Base-by-base conservation (phyloP, 2,329 filamentous ascomycete species). In the Curvularia hawaiiensis region DNA sequence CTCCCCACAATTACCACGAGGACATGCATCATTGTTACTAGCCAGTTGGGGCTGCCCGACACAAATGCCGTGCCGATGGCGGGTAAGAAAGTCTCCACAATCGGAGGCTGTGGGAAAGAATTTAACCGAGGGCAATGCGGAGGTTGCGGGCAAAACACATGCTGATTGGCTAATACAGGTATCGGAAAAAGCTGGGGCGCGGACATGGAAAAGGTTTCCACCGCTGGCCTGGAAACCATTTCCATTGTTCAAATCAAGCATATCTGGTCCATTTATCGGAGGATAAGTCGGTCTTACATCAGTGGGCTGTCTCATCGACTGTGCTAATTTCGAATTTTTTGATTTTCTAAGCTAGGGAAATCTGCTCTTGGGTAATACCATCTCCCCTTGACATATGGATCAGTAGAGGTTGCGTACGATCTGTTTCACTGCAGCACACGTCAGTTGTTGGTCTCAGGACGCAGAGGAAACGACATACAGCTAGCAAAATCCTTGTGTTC, bases 401-500 rank as follows among this genome's bases (percentile, higher is more conserved):
- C 40, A 75, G 50, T 75, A 75, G 14, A 75, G 54, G 30, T 63
- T 58, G 50, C 68, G 70, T 10, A 75, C 69, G 45, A 75, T 75
- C 39, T 66, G 52, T 59, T 74, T 74, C 50, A 75, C 73, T 75
- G 39, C 18, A 3, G 8, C 3, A 47, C 14, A 31, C 28, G 52
- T 68, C 38, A 69, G 63, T 6, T 5, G 3, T 33, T 28, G 31
- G 26, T 5, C n/a, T 31, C 0, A 3, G 8, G n/a, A 11, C n/a
- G 14, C 3, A 2, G 3, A 22, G 1, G 0, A 41, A 11, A 44
- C n/a, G 20, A 62, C 72, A 66, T 64, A 76, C 73, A 52, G 49
- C 65, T 73, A 5, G 61, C 65, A 54, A 75, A 76, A 41, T 76
- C 73, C 46, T 75, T 73, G 60, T 76, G 73, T 4, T 75, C 72